Base-by-base conservation (phyloP, 2,329 filamentous ascomycete genomes). In the Cytospora leucostoma region DNA sequence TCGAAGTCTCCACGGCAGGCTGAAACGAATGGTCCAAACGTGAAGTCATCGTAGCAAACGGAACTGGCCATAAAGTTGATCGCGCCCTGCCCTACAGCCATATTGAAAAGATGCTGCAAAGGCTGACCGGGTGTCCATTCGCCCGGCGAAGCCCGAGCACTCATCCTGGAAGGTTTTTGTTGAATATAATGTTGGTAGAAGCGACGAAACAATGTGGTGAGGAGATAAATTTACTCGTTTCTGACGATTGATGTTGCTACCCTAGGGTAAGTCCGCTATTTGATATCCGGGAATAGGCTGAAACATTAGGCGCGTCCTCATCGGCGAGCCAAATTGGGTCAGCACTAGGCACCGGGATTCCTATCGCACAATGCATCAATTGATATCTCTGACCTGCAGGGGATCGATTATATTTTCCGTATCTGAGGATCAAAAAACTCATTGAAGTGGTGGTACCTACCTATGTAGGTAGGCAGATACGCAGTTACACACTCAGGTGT, bases 1-100 rank as follows among this genome's bases (percentile, higher is more conserved):
- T 63, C 56, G 34, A 55, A 51, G 11, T 59, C 40, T n/a, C 50
- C 56, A 35, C 38, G 50, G 21, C 61, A 63, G 33, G 38, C 40
- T 27, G 17, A 32, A 1, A 59, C 56, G 4, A 55, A 21, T 6
- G 61, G 61, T 1, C 35, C 61, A n/a, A 63, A 37, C 27, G 47
- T 40, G 35, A 15, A n/a, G 38, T 59, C 61, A 53, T 37, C 55
- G 2, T n/a, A 12, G n/a, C 50, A 63, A 19, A 17, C 33, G 1
- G 44, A 27, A 19, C 8, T 50, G 19, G 2, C 19, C 19, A 21
- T 40, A 1, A 15, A 1, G 11, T 37, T 33, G 1, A 7, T 33
- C 32, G 5, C 12, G 17, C 12, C 5, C 15, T 51, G 19, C n/a
- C 32, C 40, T 11, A 32, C n/a, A 17, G 7, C 19, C 19, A 27